Evolutionary conservation across 345 rosid species (phyloP).

Genomic region (Eucalyptus regnans): DNA sequence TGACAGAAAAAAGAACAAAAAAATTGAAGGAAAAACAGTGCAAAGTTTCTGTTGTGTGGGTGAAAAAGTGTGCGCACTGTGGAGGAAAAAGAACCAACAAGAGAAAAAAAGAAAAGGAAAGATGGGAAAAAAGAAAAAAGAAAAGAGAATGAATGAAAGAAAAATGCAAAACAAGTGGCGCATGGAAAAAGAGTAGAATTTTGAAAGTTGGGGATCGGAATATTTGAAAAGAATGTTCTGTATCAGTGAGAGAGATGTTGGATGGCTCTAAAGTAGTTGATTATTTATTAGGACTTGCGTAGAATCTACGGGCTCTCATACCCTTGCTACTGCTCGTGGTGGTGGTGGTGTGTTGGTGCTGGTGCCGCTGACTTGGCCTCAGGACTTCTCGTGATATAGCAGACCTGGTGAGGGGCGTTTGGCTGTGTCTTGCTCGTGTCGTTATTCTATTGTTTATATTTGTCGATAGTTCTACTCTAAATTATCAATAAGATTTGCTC

Average conservation of each 20-base stretch:
- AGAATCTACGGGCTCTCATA: background rate
- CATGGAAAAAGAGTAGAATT: background rate
- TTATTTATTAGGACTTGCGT: background rate
- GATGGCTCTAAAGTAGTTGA: background rate
- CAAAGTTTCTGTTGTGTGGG: background rate
- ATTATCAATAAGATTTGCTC: background rate
- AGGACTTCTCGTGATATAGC: constrained; percentile 14
- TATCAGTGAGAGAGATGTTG: background rate
- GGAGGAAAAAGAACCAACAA: background rate
- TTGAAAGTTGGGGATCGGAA: background rate
- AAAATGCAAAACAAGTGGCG: background rate
- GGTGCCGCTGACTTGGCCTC: constrained; percentile 7
- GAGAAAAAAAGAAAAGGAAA: background rate
- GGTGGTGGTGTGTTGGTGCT: constrained; percentile 8
- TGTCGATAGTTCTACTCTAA: background rate
- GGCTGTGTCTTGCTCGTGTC: constrained; percentile 20
- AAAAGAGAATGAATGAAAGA: background rate
- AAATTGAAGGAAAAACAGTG: background rate
- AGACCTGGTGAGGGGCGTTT: constrained; percentile 41
- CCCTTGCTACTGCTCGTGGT: constrained; percentile 24
- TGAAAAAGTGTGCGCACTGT: background rate
- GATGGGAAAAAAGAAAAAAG: background rate
- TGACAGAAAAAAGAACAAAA: background rate
- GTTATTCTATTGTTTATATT: background rate
- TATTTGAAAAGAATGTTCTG: background rate